A percentile compares a stretch with the other conserved stretches of the same genome.
Evolutionary conservation across 2,329 filamentous ascomycete genomes (phyloP).

Genomic region (Lachnellula hyalina): DNA sequence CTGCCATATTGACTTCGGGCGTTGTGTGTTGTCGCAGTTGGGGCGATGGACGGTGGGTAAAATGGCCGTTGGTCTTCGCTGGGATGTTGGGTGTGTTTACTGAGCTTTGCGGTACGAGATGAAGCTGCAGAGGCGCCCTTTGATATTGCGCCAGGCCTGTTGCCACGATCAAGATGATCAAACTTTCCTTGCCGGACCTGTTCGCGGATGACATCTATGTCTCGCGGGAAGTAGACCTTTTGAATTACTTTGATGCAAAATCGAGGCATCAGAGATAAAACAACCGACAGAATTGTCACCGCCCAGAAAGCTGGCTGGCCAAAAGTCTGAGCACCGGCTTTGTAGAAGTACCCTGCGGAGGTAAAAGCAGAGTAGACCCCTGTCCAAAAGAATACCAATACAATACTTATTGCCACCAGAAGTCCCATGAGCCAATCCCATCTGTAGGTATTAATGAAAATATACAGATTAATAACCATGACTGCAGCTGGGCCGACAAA

Average conservation of each 20-base stretch:
- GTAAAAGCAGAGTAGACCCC: constrained; percentile 63
- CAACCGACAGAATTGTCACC: constrained; percentile 68
- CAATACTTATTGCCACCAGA: constrained; percentile 72
- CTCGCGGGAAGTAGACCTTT: constrained; percentile 89
- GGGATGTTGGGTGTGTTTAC: constrained; percentile 51
- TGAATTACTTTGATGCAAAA: constrained; percentile 83
- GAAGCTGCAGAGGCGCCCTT: constrained; percentile 48
- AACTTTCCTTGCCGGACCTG: constrained; percentile 82
- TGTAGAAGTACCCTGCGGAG: constrained; percentile 65
- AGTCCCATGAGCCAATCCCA: constrained; percentile 97
- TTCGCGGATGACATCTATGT: constrained; percentile 93
- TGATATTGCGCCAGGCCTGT: constrained; percentile 33
- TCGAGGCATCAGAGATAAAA: constrained; percentile 79
- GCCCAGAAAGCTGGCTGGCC: constrained; percentile 83
- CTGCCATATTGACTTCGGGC: constrained; percentile 83
- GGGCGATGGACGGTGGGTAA: constrained; percentile 83
- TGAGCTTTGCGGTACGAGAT: constrained; percentile 47
- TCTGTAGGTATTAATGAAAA: constrained; percentile 91
- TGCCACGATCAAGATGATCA: constrained; percentile 50
- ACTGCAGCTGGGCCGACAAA: constrained; percentile 83
- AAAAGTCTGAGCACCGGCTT: constrained; percentile 73
- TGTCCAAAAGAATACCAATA: constrained; percentile 94
- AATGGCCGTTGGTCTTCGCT: constrained; percentile 86
- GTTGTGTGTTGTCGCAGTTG: constrained; percentile 71
- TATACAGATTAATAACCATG: constrained; percentile 86